Base-by-base conservation (phyloP, 2,329 filamentous ascomycete genomes). In the Byssochlamys sp. region DNA sequence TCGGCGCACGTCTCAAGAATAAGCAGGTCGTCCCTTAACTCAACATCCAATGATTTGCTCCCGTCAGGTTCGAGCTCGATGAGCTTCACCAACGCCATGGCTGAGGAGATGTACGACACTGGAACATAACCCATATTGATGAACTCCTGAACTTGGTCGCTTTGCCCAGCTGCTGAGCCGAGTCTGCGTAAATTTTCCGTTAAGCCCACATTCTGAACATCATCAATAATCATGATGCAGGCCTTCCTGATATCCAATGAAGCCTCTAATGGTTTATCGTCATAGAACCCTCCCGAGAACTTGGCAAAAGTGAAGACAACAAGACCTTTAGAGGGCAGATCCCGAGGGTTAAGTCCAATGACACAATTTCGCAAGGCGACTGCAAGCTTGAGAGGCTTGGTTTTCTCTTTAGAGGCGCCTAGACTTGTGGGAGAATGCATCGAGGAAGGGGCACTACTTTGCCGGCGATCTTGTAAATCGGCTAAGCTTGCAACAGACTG, bases 1-100 rank as follows among this genome's bases (percentile, higher is more conserved):
- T 99, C 94, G 29, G 94, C 94, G 67, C 95, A 99, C 0, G 91
- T 95, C 72, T 99, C 94, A 5, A 99, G 76, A 33, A 99, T 86
- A 55, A 99, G 79, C 1, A 99, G 80, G 62, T 95, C 88, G 66
- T 96, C 91, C 60, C 84, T 84, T 52, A 97, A 77, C 61, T 95
- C 89, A 1, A 96, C 80, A 63, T 94, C 87, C 12, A 96, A 73
- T 48, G 84, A 82, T 61, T 86, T 87, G 29, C 84, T 80, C 0
- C 80, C 82, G 35, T 85, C 81, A 1, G 77, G 77, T 2, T 78
- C 78, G 48, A 81, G 77, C 9, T 80, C 77, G 25, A 78, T 75
- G 11, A 91, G 77, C 52, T 84, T 82, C 2, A 94, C 79, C 2
- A 77, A 76, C 0, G 85, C 82, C 60, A 85, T 88, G 0, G 91